phyloP scores from a whole-genome alignment of 441 rosid species.

The Omphalea diandra region DNA sequence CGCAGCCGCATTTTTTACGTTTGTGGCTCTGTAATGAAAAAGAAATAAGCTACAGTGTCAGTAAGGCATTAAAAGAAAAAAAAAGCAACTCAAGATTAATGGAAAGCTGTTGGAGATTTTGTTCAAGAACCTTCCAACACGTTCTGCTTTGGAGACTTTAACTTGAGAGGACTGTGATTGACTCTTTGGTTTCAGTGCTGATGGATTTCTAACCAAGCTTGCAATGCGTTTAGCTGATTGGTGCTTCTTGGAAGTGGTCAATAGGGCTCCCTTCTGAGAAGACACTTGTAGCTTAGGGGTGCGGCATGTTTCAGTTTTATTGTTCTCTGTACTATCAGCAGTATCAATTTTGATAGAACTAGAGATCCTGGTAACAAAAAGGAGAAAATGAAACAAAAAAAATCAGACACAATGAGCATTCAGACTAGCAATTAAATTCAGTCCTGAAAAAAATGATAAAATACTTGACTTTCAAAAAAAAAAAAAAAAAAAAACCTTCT shows the following conservation, averaged over 20 bases:
- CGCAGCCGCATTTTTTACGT: slow-evolving; percentile 30
- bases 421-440: neutral
- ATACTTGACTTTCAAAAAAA: neutral
- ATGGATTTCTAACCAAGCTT: slow-evolving; percentile 54
- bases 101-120: no score
- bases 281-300: slow-evolving; percentile 54
- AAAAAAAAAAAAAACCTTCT: slow-evolving; percentile 46
- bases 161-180: slow-evolving; percentile 53
- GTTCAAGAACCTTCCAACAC: slow-evolving; percentile 40
- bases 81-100: slow-evolving; percentile 6
- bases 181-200: slow-evolving; percentile 47
- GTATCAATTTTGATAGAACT: slow-evolving; percentile 23
- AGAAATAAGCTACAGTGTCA: neutral
- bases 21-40: slow-evolving; percentile 38
- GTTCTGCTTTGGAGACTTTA: slow-evolving; percentile 42
- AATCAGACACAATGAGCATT: neutral
- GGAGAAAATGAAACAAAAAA: slow-evolving; percentile 8
- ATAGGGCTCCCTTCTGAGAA: slow-evolving; percentile 38
- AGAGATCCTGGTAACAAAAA: slow-evolving; percentile 20
- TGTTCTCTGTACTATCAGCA: slow-evolving; percentile 37
- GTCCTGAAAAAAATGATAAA: neutral
- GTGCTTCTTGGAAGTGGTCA: slow-evolving; percentile 54
- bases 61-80: neutral
- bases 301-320: slow-evolving; percentile 41
- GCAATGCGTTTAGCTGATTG: slow-evolving; percentile 64